Evolutionary conservation across 2,329 filamentous ascomycete genomes (phyloP), one percentile per base, ranked within the genome.

Genomic region (Nemania sp.): DNA sequence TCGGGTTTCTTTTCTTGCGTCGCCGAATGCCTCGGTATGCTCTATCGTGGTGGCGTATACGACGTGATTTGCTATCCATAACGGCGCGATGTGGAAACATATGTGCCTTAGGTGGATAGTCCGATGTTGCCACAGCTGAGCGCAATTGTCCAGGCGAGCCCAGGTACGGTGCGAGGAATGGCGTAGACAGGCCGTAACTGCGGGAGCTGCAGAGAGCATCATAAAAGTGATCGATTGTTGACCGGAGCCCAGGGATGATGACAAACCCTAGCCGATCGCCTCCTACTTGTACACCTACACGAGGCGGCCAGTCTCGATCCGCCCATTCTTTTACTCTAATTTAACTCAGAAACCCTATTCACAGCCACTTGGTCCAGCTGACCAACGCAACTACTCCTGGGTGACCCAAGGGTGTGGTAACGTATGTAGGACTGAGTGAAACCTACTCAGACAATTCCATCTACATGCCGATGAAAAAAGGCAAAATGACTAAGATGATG

Each of bases 91-190:
- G 40, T 25, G 37, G n/a, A 32, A 29, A 32, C 39, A n/a, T n/a
- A n/a, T 5, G 29, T 48, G 29, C 39, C 47, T 47, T 20, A 47
- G 40, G n/a, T n/a, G n/a, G n/a, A n/a, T n/a, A n/a, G n/a, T n/a
- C 35, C 20, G 20, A 43, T 46, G 42, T 48, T 34, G 54, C 49
- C 39, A 46, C 29, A 34, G 37, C 46, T 20, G 21, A 29, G 54
- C 50, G 50, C 59, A 42, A 42, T 40, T 21, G 40, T 51, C 40
- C 46, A 51, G 59, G 20, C 52, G 51, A 15, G 54, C 45, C 25
- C 4, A 7, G 25, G 25, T 4, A 29, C 7, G 7, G 55, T 39
- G 50, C 25, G 25, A 7, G 25, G 25, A 29, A 29, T 29, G 7
- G 55, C 37, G 20, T 32, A 32, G 12, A 32, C n/a, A n/a, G n/a